phyloP scores from a whole-genome alignment of 495 filamentous ascomycete species.

The Copromyces sp. region DNA sequence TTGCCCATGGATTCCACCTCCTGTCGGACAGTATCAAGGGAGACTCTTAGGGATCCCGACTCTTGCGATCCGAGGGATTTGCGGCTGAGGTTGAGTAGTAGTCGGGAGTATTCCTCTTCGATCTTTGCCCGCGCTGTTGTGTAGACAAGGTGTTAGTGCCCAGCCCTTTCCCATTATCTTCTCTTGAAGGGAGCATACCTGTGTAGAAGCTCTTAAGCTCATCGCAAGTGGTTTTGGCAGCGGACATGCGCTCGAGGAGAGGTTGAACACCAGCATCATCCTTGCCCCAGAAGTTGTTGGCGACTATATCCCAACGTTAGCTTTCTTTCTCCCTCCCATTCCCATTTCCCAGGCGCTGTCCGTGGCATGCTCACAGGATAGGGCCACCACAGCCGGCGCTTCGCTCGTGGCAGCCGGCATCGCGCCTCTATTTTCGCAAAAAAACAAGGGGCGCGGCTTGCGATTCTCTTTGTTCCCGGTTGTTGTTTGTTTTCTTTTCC shows the following conservation, averaged over 20 bases:
- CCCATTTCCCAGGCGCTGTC: neutral
- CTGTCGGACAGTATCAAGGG: slow-evolving; percentile 75
- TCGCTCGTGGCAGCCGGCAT: slow-evolving; percentile 27
- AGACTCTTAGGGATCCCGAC: slow-evolving; percentile 67
- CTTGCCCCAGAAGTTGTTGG: slow-evolving; percentile 99
- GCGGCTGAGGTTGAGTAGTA: slow-evolving; percentile 72
- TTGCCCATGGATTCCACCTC: slow-evolving; percentile 96
- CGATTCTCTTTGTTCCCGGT: neutral
- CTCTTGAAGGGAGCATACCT: slow-evolving; percentile 42
- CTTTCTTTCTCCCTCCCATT: neutral
- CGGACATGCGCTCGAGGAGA: slow-evolving; percentile 91
- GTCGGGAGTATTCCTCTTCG: slow-evolving; percentile 96
- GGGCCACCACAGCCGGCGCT: slow-evolving; percentile 34
- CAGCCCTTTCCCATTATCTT: neutral
- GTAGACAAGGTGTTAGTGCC: slow-evolving; percentile 4
- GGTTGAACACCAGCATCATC: slow-evolving; percentile 93
- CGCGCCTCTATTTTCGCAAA: slow-evolving; percentile 8
- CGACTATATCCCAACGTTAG: slow-evolving; percentile 44
- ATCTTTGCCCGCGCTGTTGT: slow-evolving; percentile 72
- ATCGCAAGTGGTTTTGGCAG: slow-evolving; percentile 89
- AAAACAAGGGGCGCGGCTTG: neutral
- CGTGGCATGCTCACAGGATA: slow-evolving; percentile 30
- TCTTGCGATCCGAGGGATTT: slow-evolving; percentile 89
- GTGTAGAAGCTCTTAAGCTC: slow-evolving; percentile 89
- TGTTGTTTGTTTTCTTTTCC: neutral